phyloP scores from a whole-genome alignment of 305 asterid species.

The Plantago rigida region DNA sequence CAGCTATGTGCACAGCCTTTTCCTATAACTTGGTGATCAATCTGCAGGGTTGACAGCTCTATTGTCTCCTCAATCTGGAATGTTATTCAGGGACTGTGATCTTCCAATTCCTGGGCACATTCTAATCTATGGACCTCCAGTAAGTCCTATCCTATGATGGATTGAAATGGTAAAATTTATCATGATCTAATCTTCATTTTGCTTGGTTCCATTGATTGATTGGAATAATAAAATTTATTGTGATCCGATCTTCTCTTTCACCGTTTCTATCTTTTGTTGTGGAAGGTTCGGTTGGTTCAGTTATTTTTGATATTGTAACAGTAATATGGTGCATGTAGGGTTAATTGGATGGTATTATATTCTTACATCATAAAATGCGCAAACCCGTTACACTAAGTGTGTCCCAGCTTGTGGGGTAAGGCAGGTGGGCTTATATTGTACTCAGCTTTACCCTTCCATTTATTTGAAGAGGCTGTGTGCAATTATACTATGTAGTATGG shows the following conservation, averaged over 20 bases:
- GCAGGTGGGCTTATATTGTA: too few relatives aligned
- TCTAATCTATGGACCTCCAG: slow-evolving; percentile 81
- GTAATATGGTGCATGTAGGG: slow-evolving; percentile 1
- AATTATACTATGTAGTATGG: too few relatives aligned
- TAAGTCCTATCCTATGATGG: slow-evolving; percentile 29
- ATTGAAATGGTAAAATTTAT: too few relatives aligned
- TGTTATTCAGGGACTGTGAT: slow-evolving; percentile 46
- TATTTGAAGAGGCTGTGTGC: too few relatives aligned
- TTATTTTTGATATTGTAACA: slow-evolving; percentile 13
- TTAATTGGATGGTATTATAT: slow-evolving; percentile 11
- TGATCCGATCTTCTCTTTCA: too few relatives aligned
- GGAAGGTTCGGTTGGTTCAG: slow-evolving; percentile 13
- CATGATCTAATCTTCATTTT: too few relatives aligned
- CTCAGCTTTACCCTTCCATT: too few relatives aligned
- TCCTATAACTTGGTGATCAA: slow-evolving; percentile 23
- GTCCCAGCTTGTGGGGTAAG: too few relatives aligned
- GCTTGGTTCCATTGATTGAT: too few relatives aligned
- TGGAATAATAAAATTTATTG: too few relatives aligned
- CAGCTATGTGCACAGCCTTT: slow-evolving; percentile 4
- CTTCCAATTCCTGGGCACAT: slow-evolving; percentile 90
- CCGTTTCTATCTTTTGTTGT: background rate
- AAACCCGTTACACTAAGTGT: too few relatives aligned
- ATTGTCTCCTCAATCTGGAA: slow-evolving; percentile 57
- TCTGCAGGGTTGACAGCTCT: slow-evolving; percentile 62
- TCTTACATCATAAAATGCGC: background rate